Conservation (phyloP, 345 rosid genomes). For the Aegle marmelos region DNA sequence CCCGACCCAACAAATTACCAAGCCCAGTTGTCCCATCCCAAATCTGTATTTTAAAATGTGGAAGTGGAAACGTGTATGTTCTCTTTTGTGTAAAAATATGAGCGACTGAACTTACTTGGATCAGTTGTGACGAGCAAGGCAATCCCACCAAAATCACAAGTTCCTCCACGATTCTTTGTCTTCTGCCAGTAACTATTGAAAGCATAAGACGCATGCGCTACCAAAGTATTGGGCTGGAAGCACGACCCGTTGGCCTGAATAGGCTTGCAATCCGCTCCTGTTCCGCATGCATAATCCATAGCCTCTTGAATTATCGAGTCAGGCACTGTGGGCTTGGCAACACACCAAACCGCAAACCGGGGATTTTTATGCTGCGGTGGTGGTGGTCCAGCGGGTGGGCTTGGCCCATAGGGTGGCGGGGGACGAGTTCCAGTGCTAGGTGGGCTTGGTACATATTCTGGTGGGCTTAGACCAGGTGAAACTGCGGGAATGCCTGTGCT, state of each 20-base stretch:
- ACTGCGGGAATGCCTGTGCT: slow-evolving; percentile 1
- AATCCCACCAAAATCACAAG: slow-evolving; percentile 52
- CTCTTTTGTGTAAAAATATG: too few species aligned
- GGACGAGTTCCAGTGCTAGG: background rate
- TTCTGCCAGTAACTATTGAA: slow-evolving; percentile 53
- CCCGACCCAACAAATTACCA: too few species aligned
- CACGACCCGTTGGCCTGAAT: slow-evolving; percentile 36
- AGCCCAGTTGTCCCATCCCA: too few species aligned
- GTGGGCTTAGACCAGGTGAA: slow-evolving; percentile 18
- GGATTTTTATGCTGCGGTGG: slow-evolving; percentile 17
- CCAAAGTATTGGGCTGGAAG: slow-evolving; percentile 39
- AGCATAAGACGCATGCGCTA: slow-evolving; percentile 46
- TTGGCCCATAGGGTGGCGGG: background rate
- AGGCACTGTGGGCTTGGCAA: slow-evolving; percentile 41
- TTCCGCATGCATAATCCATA: slow-evolving; percentile 52
- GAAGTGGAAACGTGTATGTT: too few species aligned
- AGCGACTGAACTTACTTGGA: slow-evolving; percentile 34
- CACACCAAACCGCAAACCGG: slow-evolving; percentile 34
- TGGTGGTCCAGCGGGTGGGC: slow-evolving; percentile 13
- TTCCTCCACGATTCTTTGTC: slow-evolving; percentile 31
- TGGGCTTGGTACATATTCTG: slow-evolving; percentile 13
- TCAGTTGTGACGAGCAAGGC: slow-evolving; percentile 44
- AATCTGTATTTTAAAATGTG: too few species aligned
- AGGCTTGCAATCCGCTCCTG: slow-evolving; percentile 41
- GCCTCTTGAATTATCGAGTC: slow-evolving; percentile 35